Evolutionary conservation across 2,329 filamentous ascomycete species (phyloP).

Genomic region (Emericellopsis atlantica): DNA sequence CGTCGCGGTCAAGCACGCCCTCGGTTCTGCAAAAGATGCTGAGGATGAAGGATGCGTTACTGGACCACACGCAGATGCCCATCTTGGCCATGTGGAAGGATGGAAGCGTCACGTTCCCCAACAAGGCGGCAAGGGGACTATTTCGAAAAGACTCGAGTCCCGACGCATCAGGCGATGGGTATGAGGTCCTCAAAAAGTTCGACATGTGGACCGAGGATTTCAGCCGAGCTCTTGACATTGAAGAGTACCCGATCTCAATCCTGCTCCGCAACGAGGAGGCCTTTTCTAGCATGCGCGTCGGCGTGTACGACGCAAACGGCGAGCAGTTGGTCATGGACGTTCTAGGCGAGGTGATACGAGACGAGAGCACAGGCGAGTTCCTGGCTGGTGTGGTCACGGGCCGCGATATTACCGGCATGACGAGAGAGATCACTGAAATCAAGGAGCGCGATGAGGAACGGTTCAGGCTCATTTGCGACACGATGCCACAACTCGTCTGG

Average conservation of each 20-base stretch:
- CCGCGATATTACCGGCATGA: conserved; percentile 60
- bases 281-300: conserved; percentile 47
- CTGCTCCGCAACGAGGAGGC: conserved; percentile 48
- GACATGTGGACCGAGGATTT: conserved; percentile 56
- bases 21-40: conserved; percentile 62
- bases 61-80: conserved; percentile 64
- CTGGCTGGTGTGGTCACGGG: conserved; percentile 61
- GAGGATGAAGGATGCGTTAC: conserved; percentile 63
- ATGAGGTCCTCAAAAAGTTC: conserved; percentile 48
- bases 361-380: conserved; percentile 57
- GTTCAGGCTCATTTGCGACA: conserved; percentile 66
- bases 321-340: conserved; percentile 49
- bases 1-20: conserved; percentile 41
- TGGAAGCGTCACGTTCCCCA: conserved; percentile 60
- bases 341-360: conserved; percentile 53
- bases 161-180: conserved; percentile 28
- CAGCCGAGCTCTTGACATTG: conserved; percentile 36
- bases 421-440: conserved; percentile 56
- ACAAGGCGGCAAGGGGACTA: conserved; percentile 48
- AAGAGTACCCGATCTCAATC: conserved; percentile 55
- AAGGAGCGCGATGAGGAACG: conserved; percentile 59
- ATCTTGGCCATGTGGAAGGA: conserved; percentile 76
- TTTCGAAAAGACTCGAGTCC: conserved; percentile 28
- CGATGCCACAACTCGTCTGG: conserved; percentile 62
- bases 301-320: conserved; percentile 42